Evolutionary conservation across 2,329 filamentous ascomycete genomes (phyloP), one percentile per base, ranked within the genome.

Genomic region (Stagonosporopsis rhizophila): DNA sequence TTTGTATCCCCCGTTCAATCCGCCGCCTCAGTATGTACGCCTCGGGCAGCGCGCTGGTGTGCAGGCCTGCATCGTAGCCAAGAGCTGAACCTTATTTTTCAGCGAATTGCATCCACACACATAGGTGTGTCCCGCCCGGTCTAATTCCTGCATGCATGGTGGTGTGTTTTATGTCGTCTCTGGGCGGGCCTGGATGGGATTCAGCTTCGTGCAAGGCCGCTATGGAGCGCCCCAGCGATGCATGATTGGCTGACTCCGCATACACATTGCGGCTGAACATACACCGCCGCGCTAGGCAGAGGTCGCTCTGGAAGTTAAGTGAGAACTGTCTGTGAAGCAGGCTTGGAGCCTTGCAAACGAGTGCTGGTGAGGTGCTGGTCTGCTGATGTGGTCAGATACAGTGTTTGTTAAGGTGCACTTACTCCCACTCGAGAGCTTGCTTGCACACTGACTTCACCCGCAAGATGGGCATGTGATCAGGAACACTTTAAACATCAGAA

Each of bases 231-330:
- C 48, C 28, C 40, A 8, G 5, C n/a, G 9, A 17, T 6, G 14
- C 28, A 14, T 17, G 39, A 44, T 51, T 51, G 40, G 40, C 20
- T 15, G 14, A 22, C 20, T 11, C 9, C 38, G 32, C 48, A 51
- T 38, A 37, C 23, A 44, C 15, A n/a, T 38, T 38, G 48, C 40
- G 48, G 48, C 48, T 51, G 40, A 38, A 51, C 23, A 22, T 27
- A 34, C 28, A 28, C 35, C 35, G 37, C 11, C 35, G 19, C 11
- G 5, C 25, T 6, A 22, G 45, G 15, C 30, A n/a, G 34, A 30
- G 11, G 11, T 17, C 12, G 34, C 45, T 39, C 8, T 9, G 19
- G 6, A 19, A 19, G 5, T 8, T n/a, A 19, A 11, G n/a, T 17
- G 28, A 3, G n/a, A 17, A n/a, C 6, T 19, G 34, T 19, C 34